A percentile compares a stretch with the other conserved stretches of the same genome.
These are phyloP conservation scores for Cladosporium velox DNA, from an alignment of 2,329 filamentous ascomycete genomes.

Conservation along the genomic window DNA sequence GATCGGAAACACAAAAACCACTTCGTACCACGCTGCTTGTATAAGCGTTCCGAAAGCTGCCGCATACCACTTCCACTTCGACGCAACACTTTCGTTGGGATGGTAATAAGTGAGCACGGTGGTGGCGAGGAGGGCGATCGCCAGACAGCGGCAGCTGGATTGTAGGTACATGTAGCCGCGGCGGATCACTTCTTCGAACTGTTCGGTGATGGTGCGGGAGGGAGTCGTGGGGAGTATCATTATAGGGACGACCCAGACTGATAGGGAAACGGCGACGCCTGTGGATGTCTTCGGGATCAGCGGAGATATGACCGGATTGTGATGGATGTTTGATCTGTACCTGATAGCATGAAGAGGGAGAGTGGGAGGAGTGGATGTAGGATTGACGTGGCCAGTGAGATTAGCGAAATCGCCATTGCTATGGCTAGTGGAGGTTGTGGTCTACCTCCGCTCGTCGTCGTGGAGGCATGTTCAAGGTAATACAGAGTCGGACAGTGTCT, in stretches of 20 bases:
- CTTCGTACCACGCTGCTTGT: conserved; percentile 24
- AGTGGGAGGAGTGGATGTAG: not conserved
- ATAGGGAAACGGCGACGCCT: conserved; percentile 18
- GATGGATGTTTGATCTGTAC: not conserved
- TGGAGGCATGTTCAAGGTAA: too few species aligned
- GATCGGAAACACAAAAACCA: conserved; percentile 24
- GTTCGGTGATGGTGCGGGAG: conserved; percentile 11
- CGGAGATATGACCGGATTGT: not conserved
- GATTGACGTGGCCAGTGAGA: not conserved
- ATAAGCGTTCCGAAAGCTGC: conserved; percentile 4
- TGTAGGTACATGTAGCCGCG: conserved; percentile 20
- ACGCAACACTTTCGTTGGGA: not conserved
- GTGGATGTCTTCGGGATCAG: not conserved
- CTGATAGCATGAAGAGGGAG: not conserved
- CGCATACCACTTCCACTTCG: conserved; percentile 6
- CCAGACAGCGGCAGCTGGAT: conserved; percentile 14
- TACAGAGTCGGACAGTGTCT: too few species aligned
- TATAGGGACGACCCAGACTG: conserved; percentile 21
- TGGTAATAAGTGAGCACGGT: not conserved
- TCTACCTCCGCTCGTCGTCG: not conserved
- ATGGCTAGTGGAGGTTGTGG: not conserved
- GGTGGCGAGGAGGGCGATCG: not conserved
- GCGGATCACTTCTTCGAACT: conserved; percentile 17
- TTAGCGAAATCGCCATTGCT: not conserved
- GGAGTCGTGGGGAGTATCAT: conserved; percentile 12